Percentiles rank a stretch among this genome's conserved stretches.
phyloP scores from a whole-genome alignment of 768 basidiomycete genomes.

The Leccinellum albellum region DNA sequence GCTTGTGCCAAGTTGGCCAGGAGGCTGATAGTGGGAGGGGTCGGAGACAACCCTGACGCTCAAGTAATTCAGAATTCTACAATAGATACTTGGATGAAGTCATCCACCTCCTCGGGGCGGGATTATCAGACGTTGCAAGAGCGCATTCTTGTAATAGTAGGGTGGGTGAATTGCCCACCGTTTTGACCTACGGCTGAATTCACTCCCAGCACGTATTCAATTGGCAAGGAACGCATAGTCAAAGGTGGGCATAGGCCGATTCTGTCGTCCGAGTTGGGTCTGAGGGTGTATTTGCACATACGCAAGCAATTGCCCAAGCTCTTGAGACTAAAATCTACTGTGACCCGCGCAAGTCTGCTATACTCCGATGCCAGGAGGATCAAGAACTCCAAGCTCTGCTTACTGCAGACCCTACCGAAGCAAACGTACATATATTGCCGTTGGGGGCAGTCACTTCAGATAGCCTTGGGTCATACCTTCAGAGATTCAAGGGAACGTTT shows the following conservation, averaged over 20 bases:
- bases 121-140: conserved; percentile 37
- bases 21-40: conserved; percentile 46
- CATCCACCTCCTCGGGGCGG: conserved; percentile 16
- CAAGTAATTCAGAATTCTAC: conserved; percentile 29
- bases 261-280: neutral
- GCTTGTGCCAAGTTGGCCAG: conserved; percentile 85
- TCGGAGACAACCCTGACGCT: conserved; percentile 24
- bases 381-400: conserved; percentile 75
- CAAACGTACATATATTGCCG: conserved; percentile 83
- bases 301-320: conserved; percentile 76
- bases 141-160: conserved; percentile 61
- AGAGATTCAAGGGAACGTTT: conserved; percentile 69
- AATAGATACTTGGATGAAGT: conserved; percentile 53
- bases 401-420: conserved; percentile 70
- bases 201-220: conserved; percentile 80
- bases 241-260: conserved; percentile 56
- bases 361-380: conserved; percentile 83
- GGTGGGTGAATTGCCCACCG: conserved; percentile 41
- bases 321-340: conserved; percentile 84
- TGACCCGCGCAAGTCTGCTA: conserved; percentile 76
- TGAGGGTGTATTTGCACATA: neutral
- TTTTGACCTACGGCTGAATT: neutral
- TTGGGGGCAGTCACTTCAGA: conserved; percentile 73
- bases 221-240: conserved; percentile 96
- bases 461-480: conserved; percentile 70